Evolutionary conservation across 192 early-diverging fungal genomes (phyloP).

Genomic region (Nowakowskiella sp.): DNA sequence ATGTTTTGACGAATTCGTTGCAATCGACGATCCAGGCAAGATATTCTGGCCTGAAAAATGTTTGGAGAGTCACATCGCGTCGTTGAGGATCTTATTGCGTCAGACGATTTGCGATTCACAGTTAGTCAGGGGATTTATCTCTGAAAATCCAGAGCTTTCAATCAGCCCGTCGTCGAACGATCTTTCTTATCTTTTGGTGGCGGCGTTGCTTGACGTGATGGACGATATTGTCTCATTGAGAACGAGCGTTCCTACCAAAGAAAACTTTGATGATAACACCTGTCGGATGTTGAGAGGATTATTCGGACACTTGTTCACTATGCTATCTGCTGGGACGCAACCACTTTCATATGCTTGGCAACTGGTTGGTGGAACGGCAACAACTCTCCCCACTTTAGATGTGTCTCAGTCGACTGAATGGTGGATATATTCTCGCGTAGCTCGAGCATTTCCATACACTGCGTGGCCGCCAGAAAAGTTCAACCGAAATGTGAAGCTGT

Average conservation of each 20-base stretch:
- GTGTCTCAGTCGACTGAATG: background rate
- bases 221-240: background rate
- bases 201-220: background rate
- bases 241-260: background rate
- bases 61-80: background rate
- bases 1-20: background rate
- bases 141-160: too few relatives aligned
- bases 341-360: slow-evolving; percentile 13
- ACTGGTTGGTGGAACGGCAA: background rate
- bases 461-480: slow-evolving; percentile 5
- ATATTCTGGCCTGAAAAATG: background rate
- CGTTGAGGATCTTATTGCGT: background rate
- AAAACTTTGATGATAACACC: background rate
- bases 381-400: background rate
- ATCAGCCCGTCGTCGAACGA: background rate
- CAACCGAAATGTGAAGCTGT: slow-evolving; percentile 3
- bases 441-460: slow-evolving; percentile 4
- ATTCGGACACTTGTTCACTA: slow-evolving; percentile 14
- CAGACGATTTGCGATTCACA: background rate
- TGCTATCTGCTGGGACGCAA: slow-evolving; percentile 9
- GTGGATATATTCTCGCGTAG: background rate
- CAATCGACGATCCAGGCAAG: background rate
- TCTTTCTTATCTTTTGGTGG: background rate
- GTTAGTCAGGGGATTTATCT: background rate
- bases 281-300: slow-evolving; percentile 12